phyloP scores from a whole-genome alignment of 2,329 filamentous ascomycete species.

The Paramyrothecium sp. region DNA sequence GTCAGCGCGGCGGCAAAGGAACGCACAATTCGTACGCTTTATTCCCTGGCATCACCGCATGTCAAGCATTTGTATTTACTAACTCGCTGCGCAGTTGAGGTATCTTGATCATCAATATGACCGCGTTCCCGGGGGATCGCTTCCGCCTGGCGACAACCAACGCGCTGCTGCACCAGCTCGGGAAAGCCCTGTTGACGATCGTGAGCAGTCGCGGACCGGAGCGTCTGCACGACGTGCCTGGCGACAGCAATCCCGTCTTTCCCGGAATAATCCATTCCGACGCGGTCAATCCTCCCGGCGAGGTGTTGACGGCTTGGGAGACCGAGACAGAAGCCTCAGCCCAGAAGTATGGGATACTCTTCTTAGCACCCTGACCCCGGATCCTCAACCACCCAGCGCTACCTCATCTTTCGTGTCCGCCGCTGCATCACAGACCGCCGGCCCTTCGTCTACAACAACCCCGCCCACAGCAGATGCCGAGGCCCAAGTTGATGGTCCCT shows the following conservation, averaged over 20 bases:
- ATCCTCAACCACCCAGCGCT: slow-evolving; percentile 75
- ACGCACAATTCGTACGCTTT: no score
- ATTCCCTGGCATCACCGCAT: no score
- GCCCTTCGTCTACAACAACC: slow-evolving; percentile 42
- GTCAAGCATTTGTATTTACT: no score
- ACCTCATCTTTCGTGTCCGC: slow-evolving; percentile 80
- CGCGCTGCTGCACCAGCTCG: no score
- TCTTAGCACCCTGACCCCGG: slow-evolving; percentile 75
- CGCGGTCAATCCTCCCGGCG: neutral
- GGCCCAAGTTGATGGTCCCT: slow-evolving; percentile 30
- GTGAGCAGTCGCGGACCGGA: no score
- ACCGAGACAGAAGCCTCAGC: slow-evolving; percentile 80
- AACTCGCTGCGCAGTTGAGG: no score
- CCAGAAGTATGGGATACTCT: slow-evolving; percentile 81
- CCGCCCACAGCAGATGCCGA: slow-evolving; percentile 27
- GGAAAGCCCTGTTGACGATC: no score
- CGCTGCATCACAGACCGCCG: slow-evolving; percentile 37
- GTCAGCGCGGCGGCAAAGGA: no score
- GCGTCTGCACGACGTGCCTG: neutral
- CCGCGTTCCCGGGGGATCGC: no score
- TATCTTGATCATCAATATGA: no score
- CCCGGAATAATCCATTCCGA: neutral
- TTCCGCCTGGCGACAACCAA: no score
- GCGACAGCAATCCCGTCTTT: neutral
- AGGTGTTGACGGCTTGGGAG: slow-evolving; percentile 71